Evolutionary conservation across 1,284 basidiomycete genomes (phyloP).

Genomic region (Malassezia caprae): DNA sequence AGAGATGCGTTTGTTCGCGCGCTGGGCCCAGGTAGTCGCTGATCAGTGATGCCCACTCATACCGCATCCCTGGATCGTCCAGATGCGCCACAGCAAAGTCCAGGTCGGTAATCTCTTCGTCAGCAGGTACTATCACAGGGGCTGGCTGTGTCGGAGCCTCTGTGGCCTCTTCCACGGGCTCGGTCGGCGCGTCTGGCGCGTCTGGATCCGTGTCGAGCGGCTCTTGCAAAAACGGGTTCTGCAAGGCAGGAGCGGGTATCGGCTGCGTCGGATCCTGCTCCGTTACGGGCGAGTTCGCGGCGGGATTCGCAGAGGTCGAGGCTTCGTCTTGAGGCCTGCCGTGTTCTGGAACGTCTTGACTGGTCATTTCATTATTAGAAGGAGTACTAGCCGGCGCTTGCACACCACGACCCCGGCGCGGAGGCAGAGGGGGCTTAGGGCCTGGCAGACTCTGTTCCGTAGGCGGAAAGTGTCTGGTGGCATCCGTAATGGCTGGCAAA

Average conservation of each 20-base stretch:
- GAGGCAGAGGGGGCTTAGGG: not conserved
- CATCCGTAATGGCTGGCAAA: constrained; percentile 34
- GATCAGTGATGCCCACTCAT: constrained; percentile 54
- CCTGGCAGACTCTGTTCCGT: not conserved
- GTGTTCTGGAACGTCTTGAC: not conserved
- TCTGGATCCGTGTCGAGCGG: not conserved
- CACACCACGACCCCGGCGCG: not conserved
- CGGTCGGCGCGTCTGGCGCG: not conserved
- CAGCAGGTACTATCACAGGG: too few species aligned
- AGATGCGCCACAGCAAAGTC: constrained; percentile 40
- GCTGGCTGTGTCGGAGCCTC: not conserved
- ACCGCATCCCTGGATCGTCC: constrained; percentile 23
- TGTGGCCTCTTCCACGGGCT: not conserved
- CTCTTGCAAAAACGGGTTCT: not conserved
- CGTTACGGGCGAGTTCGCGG: not conserved
- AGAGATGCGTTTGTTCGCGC: constrained; percentile 39
- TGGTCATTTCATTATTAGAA: not conserved
- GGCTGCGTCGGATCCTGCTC: not conserved
- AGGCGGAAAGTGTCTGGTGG: constrained; percentile 35
- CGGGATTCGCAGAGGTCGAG: too few species aligned
- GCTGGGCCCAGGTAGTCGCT: constrained; percentile 60
- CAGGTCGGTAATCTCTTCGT: constrained; percentile 30
- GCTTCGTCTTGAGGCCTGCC: not conserved
- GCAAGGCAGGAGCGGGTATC: not conserved
- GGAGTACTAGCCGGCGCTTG: not conserved